phyloP scores from a whole-genome alignment of 2,329 filamentous ascomycete species.

The Pseudogymnoascus sp. region DNA sequence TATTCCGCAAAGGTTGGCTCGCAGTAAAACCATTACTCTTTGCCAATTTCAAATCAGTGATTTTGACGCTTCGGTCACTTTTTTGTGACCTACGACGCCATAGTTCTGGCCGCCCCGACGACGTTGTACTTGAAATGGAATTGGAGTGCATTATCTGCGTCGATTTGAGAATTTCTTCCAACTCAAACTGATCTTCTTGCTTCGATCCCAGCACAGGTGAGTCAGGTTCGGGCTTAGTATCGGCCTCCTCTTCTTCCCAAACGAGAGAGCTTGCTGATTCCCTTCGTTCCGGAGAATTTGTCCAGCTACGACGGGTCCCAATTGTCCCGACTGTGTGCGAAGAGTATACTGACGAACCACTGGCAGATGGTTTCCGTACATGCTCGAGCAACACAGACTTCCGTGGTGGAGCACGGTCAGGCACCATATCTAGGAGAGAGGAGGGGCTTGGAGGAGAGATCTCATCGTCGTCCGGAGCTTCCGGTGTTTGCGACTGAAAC shows the following conservation, averaged over 20 bases:
- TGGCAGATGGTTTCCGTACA: not conserved
- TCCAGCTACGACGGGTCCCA: slow-evolving; percentile 1
- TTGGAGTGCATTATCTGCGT: slow-evolving; percentile 5
- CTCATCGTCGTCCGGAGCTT: not conserved
- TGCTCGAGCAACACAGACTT: not conserved
- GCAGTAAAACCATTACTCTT: slow-evolving; percentile 27
- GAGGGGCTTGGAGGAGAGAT: not conserved
- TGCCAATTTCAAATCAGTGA: slow-evolving; percentile 24
- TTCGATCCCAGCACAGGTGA: not conserved
- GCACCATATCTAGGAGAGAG: not conserved
- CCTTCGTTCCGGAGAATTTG: not conserved
- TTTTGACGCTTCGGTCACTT: slow-evolving; percentile 20
- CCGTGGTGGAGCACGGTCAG: slow-evolving; percentile 3
- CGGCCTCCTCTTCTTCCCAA: not conserved
- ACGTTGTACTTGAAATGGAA: slow-evolving; percentile 6
- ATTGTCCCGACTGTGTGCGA: not conserved
- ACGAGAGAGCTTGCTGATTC: not conserved
- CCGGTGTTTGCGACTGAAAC: slow-evolving; percentile 6
- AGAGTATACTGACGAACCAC: slow-evolving; percentile 1
- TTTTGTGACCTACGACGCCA: slow-evolving; percentile 24
- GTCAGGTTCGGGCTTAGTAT: not conserved
- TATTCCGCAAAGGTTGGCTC: slow-evolving; percentile 15
- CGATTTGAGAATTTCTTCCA: slow-evolving; percentile 4
- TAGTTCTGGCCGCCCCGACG: slow-evolving; percentile 18
- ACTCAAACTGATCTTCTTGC: slow-evolving; percentile 2